A percentile compares a stretch with the other conserved stretches of the same genome.
phyloP scores from a whole-genome alignment of 768 basidiomycete species.

The Leucogyrophana mollusca region DNA sequence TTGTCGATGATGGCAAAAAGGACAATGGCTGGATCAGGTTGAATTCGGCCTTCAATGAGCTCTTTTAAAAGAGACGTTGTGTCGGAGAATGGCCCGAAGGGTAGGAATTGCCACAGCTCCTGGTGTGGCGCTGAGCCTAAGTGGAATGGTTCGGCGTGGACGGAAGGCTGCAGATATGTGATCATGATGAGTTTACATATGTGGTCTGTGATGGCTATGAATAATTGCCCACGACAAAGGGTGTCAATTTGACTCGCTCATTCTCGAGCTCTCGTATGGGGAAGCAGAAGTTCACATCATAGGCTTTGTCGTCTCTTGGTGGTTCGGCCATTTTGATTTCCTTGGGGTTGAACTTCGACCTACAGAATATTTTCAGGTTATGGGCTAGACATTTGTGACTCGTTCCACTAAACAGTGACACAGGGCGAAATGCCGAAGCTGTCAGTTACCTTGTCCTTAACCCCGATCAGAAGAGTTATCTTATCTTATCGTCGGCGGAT shows the following conservation, averaged over 20 bases:
- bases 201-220: not conserved
- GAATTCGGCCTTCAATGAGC: conserved; percentile 36
- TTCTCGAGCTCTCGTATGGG: conserved; percentile 46
- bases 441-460: too few species aligned
- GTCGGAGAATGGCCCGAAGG: conserved; percentile 47
- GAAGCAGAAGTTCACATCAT: conserved; percentile 52
- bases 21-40: conserved; percentile 28
- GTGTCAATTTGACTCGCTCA: conserved; percentile 45
- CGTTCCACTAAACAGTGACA: too few species aligned
- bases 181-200: not conserved
- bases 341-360: too few species aligned
- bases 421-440: too few species aligned
- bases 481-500: too few species aligned
- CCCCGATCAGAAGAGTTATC: too few species aligned
- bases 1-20: conserved; percentile 60
- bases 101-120: conserved; percentile 45
- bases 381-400: too few species aligned
- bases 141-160: conserved; percentile 43
- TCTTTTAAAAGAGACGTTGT: conserved; percentile 33
- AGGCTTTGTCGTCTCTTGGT: conserved; percentile 8
- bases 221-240: conserved; percentile 42
- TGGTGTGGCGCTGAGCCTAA: conserved; percentile 31
- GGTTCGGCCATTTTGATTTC: too few species aligned
- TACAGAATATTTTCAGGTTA: too few species aligned
- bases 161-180: conserved; percentile 34